phyloP scores from a whole-genome alignment of 2,329 filamentous ascomycete genomes.

The Diaporthe citrichinensis region DNA sequence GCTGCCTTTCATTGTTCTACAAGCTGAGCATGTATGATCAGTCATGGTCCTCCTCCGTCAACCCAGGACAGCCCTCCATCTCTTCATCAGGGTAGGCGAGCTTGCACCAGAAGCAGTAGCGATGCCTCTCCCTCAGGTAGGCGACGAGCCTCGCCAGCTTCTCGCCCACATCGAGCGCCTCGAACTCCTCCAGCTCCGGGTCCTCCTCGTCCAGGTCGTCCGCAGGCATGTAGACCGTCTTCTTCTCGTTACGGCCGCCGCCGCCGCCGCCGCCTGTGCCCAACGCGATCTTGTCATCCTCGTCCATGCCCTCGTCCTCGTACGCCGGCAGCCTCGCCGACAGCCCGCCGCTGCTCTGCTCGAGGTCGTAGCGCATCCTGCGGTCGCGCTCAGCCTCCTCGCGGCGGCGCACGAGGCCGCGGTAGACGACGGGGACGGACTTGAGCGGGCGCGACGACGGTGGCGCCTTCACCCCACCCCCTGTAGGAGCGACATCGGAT shows the following conservation, averaged over 20 bases:
- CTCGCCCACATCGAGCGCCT: slow-evolving; percentile 76
- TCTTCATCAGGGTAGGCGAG: slow-evolving; percentile 78
- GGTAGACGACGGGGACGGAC: slow-evolving; percentile 83
- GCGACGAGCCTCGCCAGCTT: slow-evolving; percentile 76
- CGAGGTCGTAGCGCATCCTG: slow-evolving; percentile 74
- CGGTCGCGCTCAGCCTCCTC: slow-evolving; percentile 79
- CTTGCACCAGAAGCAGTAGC: slow-evolving; percentile 99
- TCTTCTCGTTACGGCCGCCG: slow-evolving; percentile 54
- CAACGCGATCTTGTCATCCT: slow-evolving; percentile 79
- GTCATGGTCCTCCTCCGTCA: slow-evolving; percentile 86
- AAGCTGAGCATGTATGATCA: slow-evolving; percentile 44
- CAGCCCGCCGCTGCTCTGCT: slow-evolving; percentile 67
- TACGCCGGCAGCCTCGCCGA: slow-evolving; percentile 73
- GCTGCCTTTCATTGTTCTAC: neutral
- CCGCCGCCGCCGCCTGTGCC: slow-evolving; percentile 58
- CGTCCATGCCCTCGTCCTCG: slow-evolving; percentile 75
- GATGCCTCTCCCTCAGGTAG: slow-evolving; percentile 78
- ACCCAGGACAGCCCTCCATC: slow-evolving; percentile 91
- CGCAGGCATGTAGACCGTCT: slow-evolving; percentile 69
- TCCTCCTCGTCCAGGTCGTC: slow-evolving; percentile 85
- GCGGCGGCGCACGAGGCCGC: slow-evolving; percentile 78
- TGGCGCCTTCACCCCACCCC: slow-evolving; percentile 43
- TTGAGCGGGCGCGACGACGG: slow-evolving; percentile 68
- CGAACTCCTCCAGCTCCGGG: slow-evolving; percentile 83
- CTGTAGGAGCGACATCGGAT: neutral